Evolutionary conservation across 78 protist species (phyloP).

Genomic region (Chrysochromulina parva): DNA sequence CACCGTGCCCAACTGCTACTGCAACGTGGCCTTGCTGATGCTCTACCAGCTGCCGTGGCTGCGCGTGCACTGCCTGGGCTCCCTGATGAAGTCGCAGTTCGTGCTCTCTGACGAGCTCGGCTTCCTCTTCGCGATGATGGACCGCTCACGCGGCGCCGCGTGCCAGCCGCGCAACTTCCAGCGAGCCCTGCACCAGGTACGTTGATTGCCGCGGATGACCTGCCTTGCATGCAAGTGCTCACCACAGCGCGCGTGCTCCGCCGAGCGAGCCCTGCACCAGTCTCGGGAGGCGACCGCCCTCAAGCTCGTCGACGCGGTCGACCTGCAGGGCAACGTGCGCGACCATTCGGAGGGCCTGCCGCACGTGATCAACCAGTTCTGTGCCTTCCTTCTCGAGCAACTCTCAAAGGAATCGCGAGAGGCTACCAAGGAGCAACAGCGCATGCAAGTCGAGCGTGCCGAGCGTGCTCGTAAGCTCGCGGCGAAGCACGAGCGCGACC

Average conservation of each 20-base stretch:
- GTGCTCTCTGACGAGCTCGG: constrained; percentile 16
- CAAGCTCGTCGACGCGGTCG: not conserved
- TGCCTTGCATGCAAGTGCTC: too few relatives aligned
- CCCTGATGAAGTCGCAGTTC: not conserved
- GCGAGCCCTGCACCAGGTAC: not conserved
- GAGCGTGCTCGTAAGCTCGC: too few relatives aligned
- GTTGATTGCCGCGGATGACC: too few relatives aligned
- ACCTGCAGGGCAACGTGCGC: not conserved
- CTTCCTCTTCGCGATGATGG: constrained; percentile 24
- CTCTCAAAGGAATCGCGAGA: not conserved
- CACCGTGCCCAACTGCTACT: not conserved
- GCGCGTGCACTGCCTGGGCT: too few relatives aligned
- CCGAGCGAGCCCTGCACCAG: not conserved
- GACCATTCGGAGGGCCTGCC: not conserved
- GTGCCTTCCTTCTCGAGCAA: not conserved
- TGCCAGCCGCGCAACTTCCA: constrained; percentile 15
- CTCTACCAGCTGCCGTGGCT: constrained; percentile 16
- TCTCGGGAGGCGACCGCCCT: constrained; percentile 23
- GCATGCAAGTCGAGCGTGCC: too few relatives aligned
- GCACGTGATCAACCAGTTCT: not conserved
- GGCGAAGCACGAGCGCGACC: too few relatives aligned
- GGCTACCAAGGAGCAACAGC: not conserved
- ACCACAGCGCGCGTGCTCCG: too few relatives aligned
- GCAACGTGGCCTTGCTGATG: not conserved
- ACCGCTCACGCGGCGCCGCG: not conserved